Conservation (phyloP, 208 protist species). For the Porcisia deanei region DNA sequence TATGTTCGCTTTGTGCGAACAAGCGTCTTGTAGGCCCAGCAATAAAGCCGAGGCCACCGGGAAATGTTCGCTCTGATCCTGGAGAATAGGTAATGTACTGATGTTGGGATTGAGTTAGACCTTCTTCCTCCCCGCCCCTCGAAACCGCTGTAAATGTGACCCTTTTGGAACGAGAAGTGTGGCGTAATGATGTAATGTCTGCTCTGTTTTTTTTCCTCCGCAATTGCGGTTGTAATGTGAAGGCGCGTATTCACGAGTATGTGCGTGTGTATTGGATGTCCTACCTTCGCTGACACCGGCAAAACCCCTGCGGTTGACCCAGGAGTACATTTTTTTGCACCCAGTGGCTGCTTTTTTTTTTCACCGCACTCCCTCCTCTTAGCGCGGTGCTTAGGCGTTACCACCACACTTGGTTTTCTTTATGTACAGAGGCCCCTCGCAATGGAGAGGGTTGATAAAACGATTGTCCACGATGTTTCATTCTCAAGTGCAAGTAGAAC, state of each 20-base stretch:
- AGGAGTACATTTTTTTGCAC: neutral
- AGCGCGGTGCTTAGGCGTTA: neutral
- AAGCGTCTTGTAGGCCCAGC: constrained; percentile 33
- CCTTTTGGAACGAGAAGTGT: neutral
- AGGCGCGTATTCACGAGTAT: neutral
- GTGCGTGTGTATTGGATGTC: constrained; percentile 8
- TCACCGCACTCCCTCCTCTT: neutral
- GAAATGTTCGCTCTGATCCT: neutral
- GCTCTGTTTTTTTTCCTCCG: neutral
- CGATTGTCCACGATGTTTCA: constrained; percentile 4
- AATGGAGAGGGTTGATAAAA: neutral
- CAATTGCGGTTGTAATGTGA: neutral
- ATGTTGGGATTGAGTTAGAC: neutral
- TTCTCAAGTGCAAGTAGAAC: neutral
- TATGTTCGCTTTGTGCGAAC: constrained; percentile 71
- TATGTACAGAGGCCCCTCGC: constrained; percentile 5
- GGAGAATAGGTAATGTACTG: neutral
- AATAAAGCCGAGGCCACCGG: neutral
- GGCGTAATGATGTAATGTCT: neutral
- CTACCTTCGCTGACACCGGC: too few species aligned
- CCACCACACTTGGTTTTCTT: neutral
- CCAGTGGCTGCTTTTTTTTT: neutral
- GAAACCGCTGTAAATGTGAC: neutral
- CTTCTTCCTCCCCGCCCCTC: neutral
- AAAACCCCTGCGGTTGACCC: neutral